A percentile compares a stretch with the other conserved stretches of the same genome.
These are phyloP conservation scores for Argentina anserina DNA, from an alignment of 306 rosid species.

Conservation along the genomic window DNA sequence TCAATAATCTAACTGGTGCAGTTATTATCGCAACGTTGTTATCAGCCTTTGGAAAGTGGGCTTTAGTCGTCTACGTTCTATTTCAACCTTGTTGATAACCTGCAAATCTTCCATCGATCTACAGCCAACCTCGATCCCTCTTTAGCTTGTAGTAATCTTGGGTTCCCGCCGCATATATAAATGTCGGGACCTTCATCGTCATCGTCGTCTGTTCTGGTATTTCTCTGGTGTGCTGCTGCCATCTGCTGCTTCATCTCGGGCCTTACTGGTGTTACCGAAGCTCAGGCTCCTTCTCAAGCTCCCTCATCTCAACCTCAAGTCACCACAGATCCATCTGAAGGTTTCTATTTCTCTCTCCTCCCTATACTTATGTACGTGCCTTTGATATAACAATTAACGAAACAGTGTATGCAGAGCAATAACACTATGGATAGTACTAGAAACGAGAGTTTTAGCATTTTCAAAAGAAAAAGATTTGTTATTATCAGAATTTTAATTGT, in stretches of 20 bases:
- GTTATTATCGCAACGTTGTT: background rate
- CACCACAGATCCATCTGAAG: constrained; percentile 58
- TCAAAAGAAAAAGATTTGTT: too few species aligned
- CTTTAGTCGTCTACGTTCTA: background rate
- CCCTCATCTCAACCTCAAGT: constrained; percentile 14
- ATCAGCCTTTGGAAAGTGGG: background rate
- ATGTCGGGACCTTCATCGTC: background rate
- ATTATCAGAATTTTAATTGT: too few species aligned
- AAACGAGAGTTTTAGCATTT: too few species aligned
- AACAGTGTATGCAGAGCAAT: too few species aligned
- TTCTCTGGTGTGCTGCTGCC: background rate
- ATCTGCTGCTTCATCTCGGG: constrained; percentile 1
- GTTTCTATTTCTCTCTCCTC: constrained; percentile 20
- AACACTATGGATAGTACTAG: too few species aligned
- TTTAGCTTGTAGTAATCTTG: background rate
- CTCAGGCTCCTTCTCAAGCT: constrained; percentile 12
- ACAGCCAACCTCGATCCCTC: background rate
- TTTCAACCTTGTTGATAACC: background rate
- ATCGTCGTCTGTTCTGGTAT: background rate
- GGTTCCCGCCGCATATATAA: background rate
- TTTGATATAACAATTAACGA: too few species aligned
- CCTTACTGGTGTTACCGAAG: background rate
- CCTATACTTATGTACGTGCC: background rate
- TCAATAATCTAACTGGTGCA: background rate
- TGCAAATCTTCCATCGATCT: background rate